Evolutionary conservation across 2,329 filamentous ascomycete species (phyloP).

Genomic region (Aspergillus sp.): DNA sequence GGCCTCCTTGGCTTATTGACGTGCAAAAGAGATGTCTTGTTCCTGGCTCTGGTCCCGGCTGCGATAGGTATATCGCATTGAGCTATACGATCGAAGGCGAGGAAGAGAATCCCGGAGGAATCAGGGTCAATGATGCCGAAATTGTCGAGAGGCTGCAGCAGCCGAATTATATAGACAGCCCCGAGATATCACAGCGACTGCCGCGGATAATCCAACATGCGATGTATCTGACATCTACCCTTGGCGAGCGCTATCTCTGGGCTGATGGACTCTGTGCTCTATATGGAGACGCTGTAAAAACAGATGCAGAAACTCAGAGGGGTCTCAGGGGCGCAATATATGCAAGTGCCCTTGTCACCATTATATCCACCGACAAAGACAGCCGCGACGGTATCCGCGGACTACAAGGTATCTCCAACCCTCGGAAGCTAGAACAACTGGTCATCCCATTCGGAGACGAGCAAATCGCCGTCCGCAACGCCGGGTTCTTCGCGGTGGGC

Average conservation of each 20-base stretch:
- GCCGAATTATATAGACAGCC: neutral
- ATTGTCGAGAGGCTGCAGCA: neutral
- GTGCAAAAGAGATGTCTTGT: neutral
- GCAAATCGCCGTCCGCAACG: neutral
- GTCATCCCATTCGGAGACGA: neutral
- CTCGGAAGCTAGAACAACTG: neutral
- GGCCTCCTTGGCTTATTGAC: neutral
- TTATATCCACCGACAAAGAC: neutral
- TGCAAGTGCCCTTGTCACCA: neutral
- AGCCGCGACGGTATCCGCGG: neutral
- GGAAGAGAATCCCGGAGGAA: neutral
- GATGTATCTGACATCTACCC: neutral
- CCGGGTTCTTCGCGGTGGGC: neutral
- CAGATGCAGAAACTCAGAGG: neutral
- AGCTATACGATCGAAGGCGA: neutral
- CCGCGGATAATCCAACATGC: neutral
- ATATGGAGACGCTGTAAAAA: neutral
- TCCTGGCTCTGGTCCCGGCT: neutral
- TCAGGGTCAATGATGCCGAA: neutral
- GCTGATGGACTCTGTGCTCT: neutral
- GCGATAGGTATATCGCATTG: neutral
- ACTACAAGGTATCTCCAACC: neutral
- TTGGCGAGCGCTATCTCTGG: neutral
- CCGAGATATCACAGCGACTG: neutral
- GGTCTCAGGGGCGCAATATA: neutral